Base-by-base conservation (phyloP, 257 asterid species). In the Scutellaria galericulata region DNA sequence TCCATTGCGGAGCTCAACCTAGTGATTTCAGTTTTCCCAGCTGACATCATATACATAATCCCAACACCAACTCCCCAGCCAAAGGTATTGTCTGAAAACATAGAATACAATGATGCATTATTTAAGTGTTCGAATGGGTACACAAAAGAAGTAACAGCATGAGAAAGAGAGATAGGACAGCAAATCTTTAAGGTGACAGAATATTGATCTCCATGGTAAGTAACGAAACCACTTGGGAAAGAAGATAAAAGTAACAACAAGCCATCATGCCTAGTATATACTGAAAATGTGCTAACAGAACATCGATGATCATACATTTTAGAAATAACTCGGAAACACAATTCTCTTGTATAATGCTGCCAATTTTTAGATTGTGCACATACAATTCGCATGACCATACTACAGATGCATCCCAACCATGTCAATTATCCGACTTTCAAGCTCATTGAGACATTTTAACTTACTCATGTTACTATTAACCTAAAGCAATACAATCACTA, bases 41-140 rank as follows among this genome's bases (percentile, higher is more conserved):
- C 87, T 39, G 94, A 87, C 90, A 89, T 80, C 96, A 89, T 89
- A 63, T 80, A 89, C 94, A 88, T 85, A 63, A 89, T 80, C 56
- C 96, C 94, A 53, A 91, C 73, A 44, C 94, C 87, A 52, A 89
- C 85, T 55, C 96, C 96, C 86, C 87, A 89, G 41, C 86, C 84
- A 73, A 89, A 86, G 0, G 94, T 73, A 64, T 78, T 82, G 14
- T 82, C 96, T 91, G 91, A 71, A 79, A 64, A 37, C 64, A 9
- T 51, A 48, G 1, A 40, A 42, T 37, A 53, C 55, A 53, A 47
- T 31, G 39, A 14, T 7, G 8, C 12, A 71, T 37, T 9, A 48
- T 35, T 39, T 9, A 51, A 13, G 14, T 54, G 42, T 18, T 20
- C 18, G 12, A 11, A 24, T 31, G 13, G 12, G 52, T 52, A 14